phyloP scores from a whole-genome alignment of 164 flowering plant species.

The Vitis vinifera region DNA sequence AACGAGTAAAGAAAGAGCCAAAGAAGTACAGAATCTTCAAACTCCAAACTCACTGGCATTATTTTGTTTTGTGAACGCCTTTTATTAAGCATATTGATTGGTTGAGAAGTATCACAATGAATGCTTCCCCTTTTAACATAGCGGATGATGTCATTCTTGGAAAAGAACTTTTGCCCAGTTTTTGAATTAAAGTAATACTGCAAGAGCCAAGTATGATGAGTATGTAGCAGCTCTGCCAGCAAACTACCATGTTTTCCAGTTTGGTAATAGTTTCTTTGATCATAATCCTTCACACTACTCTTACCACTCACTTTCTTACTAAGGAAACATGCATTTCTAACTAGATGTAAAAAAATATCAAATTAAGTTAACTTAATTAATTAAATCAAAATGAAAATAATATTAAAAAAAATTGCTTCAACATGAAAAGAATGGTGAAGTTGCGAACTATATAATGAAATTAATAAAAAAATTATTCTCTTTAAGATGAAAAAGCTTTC shows the following conservation, averaged over 20 bases:
- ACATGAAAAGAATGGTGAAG: background rate
- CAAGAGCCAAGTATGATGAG: slow-evolving; percentile 13
- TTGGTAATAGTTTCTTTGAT: background rate
- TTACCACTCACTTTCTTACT: no score
- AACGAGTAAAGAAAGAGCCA: background rate
- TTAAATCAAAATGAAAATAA: no score
- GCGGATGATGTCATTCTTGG: slow-evolving; percentile 30
- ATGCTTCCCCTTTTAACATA: slow-evolving; percentile 13
- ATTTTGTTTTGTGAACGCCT: slow-evolving; percentile 12
- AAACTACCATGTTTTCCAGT: background rate
- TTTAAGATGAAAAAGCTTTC: no score
- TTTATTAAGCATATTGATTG: background rate
- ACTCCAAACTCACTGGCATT: slow-evolving; percentile 20
- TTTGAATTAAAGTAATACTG: slow-evolving; percentile 26
- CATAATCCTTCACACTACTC: background rate
- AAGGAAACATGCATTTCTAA: no score
- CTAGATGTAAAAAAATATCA: no score
- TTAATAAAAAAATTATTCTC: background rate
- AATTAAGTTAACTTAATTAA: no score
- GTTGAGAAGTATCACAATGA: background rate
- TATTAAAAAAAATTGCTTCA: background rate
- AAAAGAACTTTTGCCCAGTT: slow-evolving; percentile 33
- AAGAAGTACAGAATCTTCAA: background rate
- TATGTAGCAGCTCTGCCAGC: background rate
- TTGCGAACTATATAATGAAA: background rate